These are phyloP conservation scores for Primulina huaijiensis DNA, from an alignment of 257 asterid genomes.

Conservation along the genomic window DNA sequence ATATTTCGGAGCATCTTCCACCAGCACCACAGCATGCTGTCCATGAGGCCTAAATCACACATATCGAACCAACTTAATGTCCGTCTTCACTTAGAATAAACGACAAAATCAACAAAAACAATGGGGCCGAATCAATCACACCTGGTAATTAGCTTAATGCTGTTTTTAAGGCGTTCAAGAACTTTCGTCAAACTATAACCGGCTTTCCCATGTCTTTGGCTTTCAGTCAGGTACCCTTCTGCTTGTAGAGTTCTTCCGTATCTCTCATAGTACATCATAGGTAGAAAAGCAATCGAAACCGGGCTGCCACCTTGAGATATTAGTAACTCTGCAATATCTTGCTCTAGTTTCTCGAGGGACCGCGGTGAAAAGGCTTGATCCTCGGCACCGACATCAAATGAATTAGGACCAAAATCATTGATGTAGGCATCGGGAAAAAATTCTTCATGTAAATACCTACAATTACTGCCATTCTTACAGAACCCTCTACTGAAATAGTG, in stretches of 20 bases:
- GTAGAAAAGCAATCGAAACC: conserved; percentile 79
- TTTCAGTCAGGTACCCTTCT: conserved; percentile 85
- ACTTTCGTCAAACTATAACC: conserved; percentile 85
- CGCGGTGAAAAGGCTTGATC: conserved; percentile 55
- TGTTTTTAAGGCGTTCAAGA: conserved; percentile 65
- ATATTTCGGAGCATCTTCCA: conserved; percentile 67
- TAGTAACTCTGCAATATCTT: conserved; percentile 70
- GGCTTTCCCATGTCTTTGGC: conserved; percentile 86
- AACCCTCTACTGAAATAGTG: conserved; percentile 73
- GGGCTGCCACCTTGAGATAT: conserved; percentile 64
- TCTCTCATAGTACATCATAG: conserved; percentile 66
- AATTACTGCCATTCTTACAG: conserved; percentile 79
- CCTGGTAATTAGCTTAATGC: conserved; percentile 74
- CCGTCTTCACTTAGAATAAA: background rate
- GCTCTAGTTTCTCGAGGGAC: conserved; percentile 61
- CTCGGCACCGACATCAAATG: conserved; percentile 40
- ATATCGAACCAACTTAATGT: background rate
- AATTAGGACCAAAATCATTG: conserved; percentile 35
- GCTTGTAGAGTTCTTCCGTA: conserved; percentile 72
- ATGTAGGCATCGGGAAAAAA: conserved; percentile 35
- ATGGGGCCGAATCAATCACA: background rate
- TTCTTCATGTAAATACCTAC: conserved; percentile 70
- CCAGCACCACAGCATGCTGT: conserved; percentile 72
- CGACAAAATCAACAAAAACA: too few relatives aligned
- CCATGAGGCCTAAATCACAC: conserved; percentile 75